These are phyloP conservation scores for Lentinula detonsa DNA, from an alignment of 768 basidiomycete genomes.

Conservation along the genomic window DNA sequence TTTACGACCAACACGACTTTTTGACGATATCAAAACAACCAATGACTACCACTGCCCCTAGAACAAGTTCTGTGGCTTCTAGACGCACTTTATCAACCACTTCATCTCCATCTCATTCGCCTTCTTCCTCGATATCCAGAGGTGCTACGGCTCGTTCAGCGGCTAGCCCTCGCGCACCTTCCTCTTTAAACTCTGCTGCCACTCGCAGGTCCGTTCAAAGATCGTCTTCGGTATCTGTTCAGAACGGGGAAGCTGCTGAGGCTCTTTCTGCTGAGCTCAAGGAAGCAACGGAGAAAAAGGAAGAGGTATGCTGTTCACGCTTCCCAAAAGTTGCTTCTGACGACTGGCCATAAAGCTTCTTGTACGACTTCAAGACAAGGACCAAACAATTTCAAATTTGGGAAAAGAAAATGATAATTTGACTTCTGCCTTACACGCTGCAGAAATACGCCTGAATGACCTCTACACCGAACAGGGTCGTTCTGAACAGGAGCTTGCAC, in stretches of 20 bases:
- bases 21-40: slow-evolving; percentile 1
- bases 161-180: slow-evolving; percentile 47
- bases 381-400: slow-evolving; percentile 57
- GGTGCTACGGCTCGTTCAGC: slow-evolving; percentile 64
- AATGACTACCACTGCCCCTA: slow-evolving; percentile 41
- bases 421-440: slow-evolving; percentile 55
- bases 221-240: slow-evolving; percentile 29
- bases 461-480: slow-evolving; percentile 78
- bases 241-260: slow-evolving; percentile 46
- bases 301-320: slow-evolving; percentile 43
- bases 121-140: slow-evolving; percentile 40
- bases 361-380: slow-evolving; percentile 73
- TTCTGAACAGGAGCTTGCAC: slow-evolving; percentile 75
- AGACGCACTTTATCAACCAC: slow-evolving; percentile 35
- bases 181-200: slow-evolving; percentile 42
- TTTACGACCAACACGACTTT: slow-evolving; percentile 10
- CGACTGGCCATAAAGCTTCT: slow-evolving; percentile 48
- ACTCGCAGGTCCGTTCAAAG: slow-evolving; percentile 49
- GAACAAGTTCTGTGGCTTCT: slow-evolving; percentile 36
- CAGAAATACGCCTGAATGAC: slow-evolving; percentile 71
- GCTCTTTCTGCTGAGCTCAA: slow-evolving; percentile 57
- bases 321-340: slow-evolving; percentile 3
- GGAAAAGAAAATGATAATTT: slow-evolving; percentile 61
- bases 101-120: slow-evolving; percentile 36
- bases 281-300: slow-evolving; percentile 76